Percentiles rank a stretch among this genome's conserved stretches.
Evolutionary conservation across 176 grass and related monocot species (phyloP).

Genomic region (Zizania latifolia): DNA sequence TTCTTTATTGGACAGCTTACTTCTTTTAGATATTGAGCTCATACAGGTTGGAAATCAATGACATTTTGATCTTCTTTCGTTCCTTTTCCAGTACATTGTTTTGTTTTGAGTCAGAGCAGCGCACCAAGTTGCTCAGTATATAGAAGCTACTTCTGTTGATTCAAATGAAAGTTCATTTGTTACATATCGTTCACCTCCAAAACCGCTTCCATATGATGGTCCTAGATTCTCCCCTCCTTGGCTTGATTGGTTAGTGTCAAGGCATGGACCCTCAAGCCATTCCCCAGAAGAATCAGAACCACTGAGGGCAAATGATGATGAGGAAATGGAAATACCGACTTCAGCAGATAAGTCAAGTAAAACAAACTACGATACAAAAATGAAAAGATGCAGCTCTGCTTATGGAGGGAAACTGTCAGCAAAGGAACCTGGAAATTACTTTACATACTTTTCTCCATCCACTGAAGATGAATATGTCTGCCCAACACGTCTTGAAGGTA

Average conservation of each 20-base stretch:
- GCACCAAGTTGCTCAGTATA: constrained; percentile 51
- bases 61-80: constrained; percentile 16
- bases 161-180: constrained; percentile 51
- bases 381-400: constrained; percentile 48
- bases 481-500: constrained; percentile 98
- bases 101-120: constrained; percentile 60
- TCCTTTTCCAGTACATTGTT: constrained; percentile 55
- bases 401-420: constrained; percentile 46
- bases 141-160: constrained; percentile 66
- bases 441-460: constrained; percentile 57
- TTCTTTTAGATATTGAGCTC: not conserved
- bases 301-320: constrained; percentile 54
- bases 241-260: constrained; percentile 47
- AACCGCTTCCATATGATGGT: constrained; percentile 87
- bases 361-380: constrained; percentile 63
- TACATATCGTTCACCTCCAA: constrained; percentile 70
- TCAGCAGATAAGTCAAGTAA: constrained; percentile 44
- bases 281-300: constrained; percentile 64
- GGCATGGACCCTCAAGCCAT: constrained; percentile 54
- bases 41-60: not conserved
- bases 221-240: constrained; percentile 61
- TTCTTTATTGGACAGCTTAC: not conserved
- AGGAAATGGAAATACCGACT: constrained; percentile 43
- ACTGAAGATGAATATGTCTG: constrained; percentile 94
- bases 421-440: constrained; percentile 49